phyloP scores from a whole-genome alignment of 2,329 filamentous ascomycete genomes.

The Diaporthe nobilis region DNA sequence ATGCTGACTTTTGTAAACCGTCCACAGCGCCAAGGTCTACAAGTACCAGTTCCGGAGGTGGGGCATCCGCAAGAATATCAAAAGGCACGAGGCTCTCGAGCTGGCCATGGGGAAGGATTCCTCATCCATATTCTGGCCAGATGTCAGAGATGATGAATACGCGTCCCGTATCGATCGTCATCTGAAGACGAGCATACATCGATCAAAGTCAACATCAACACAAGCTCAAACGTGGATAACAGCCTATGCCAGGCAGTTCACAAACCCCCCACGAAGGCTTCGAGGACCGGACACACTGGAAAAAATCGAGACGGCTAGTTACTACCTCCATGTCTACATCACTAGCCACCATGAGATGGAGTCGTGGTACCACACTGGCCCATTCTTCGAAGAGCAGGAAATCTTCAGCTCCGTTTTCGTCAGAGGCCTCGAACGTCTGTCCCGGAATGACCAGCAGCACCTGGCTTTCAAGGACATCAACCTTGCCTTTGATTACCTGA shows the following conservation, averaged over 20 bases:
- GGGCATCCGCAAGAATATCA: slow-evolving; percentile 35
- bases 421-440: slow-evolving; percentile 22
- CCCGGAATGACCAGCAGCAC: background rate
- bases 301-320: slow-evolving; percentile 12
- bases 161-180: slow-evolving; percentile 27
- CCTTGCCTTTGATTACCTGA: slow-evolving; percentile 26
- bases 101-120: background rate
- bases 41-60: slow-evolving; percentile 29
- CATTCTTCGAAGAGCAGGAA: slow-evolving; percentile 12
- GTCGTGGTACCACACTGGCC: background rate
- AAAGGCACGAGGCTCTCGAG: slow-evolving; percentile 28
- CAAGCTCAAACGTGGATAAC: no score
- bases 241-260: background rate
- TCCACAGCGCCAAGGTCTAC: slow-evolving; percentile 28
- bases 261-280: background rate
- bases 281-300: slow-evolving; percentile 17
- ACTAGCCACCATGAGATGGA: background rate
- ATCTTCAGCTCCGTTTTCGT: slow-evolving; percentile 16
- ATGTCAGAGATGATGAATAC: background rate
- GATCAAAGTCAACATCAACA: background rate
- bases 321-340: background rate
- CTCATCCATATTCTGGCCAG: slow-evolving; percentile 21
- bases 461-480: slow-evolving; percentile 27
- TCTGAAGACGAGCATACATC: background rate
- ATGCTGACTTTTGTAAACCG: background rate